These are phyloP conservation scores for Auriscalpium vulgare DNA, from an alignment of 768 basidiomycete genomes.

Conservation along the genomic window DNA sequence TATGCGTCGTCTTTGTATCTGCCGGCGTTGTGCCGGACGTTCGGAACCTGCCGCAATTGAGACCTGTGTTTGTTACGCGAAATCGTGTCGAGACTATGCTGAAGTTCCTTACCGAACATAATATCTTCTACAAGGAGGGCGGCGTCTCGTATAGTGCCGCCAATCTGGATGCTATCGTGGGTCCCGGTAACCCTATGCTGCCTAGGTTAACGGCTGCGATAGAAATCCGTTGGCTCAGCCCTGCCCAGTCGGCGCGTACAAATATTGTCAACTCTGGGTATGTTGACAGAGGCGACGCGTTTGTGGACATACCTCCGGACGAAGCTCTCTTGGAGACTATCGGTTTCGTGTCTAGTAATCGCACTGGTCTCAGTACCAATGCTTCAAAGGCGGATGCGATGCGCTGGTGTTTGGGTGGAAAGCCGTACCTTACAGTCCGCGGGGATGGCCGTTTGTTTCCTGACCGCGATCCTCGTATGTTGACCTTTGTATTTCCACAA, in stretches of 20 bases:
- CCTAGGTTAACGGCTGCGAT: background rate
- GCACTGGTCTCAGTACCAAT: background rate
- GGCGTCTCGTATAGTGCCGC: background rate
- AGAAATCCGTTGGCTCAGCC: background rate
- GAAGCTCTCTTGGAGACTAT: background rate
- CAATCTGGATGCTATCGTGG: background rate
- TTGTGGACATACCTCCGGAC: background rate
- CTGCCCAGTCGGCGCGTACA: background rate
- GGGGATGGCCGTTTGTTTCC: background rate
- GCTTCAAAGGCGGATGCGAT: background rate
- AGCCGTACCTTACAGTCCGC: background rate
- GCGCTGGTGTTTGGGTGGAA: background rate
- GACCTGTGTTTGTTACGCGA: background rate
- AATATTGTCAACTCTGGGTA: background rate
- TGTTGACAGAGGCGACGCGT: background rate
- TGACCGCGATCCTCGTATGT: background rate
- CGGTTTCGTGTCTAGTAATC: background rate
- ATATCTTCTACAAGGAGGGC: background rate
- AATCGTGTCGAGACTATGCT: background rate
- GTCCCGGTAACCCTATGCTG: background rate
- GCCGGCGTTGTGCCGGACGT: too few relatives aligned
- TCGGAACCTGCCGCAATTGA: background rate
- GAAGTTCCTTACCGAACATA: background rate
- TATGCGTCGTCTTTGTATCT: background rate
- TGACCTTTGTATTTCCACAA: background rate